phyloP scores from a whole-genome alignment of 2,329 filamentous ascomycete genomes.

The Ophiostoma sp. region DNA sequence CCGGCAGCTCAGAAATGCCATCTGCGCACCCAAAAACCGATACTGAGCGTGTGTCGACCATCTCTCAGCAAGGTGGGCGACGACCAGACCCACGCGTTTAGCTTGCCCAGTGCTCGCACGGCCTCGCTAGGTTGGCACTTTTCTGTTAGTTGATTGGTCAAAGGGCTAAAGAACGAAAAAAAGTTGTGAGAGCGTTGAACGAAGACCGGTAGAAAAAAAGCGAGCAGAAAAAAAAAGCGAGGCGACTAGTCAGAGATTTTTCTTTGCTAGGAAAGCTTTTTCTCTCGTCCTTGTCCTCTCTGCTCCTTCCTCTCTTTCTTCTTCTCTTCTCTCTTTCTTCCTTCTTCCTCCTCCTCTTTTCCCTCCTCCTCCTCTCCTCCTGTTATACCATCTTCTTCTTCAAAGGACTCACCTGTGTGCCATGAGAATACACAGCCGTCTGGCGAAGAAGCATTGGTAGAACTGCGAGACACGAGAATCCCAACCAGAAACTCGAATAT shows the following conservation, averaged over 20 bases:
- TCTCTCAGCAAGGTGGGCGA: neutral
- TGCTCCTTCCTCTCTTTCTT: slow-evolving; percentile 4
- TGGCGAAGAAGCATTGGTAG: slow-evolving; percentile 28
- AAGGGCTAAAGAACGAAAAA: neutral
- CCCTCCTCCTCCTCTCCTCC: neutral
- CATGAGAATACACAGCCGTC: slow-evolving; percentile 22
- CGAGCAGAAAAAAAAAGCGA: neutral
- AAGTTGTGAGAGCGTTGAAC: slow-evolving; percentile 13
- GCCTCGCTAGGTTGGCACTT: slow-evolving; percentile 16
- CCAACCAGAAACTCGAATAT: neutral
- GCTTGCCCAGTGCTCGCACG: slow-evolving; percentile 1
- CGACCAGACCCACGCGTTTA: neutral
- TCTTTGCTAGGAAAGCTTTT: slow-evolving; percentile 20
- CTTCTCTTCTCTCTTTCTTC: neutral
- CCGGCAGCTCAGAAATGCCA: neutral
- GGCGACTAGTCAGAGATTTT: slow-evolving; percentile 25
- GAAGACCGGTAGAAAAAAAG: neutral
- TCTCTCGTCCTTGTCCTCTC: neutral
- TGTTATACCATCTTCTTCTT: slow-evolving; percentile 22
- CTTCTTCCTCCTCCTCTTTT: neutral
- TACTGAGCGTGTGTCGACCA: neutral
- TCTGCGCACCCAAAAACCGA: slow-evolving; percentile 1
- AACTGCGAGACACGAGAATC: slow-evolving; percentile 20
- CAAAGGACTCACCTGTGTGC: slow-evolving; percentile 24
- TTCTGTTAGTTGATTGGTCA: slow-evolving; percentile 12